These are phyloP conservation scores for Berberis vulgaris DNA, from an alignment of 164 flowering plant species.

Conservation along the genomic window DNA sequence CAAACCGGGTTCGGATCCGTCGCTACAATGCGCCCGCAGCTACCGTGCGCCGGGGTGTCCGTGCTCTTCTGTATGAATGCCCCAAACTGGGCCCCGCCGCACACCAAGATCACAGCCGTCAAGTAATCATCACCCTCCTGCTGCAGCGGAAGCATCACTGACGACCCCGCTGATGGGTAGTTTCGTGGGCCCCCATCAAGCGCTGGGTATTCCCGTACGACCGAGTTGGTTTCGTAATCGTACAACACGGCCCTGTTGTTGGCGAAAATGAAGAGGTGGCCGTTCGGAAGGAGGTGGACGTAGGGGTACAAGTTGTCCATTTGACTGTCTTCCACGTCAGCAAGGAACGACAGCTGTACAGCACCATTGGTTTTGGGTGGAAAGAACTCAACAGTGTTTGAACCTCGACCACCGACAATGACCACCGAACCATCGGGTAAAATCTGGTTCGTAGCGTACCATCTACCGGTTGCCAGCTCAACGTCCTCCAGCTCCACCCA, in stretches of 20 bases:
- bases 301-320: slow-evolving; percentile 83
- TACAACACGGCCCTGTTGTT: slow-evolving; percentile 53
- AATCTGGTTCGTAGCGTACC: slow-evolving; percentile 48
- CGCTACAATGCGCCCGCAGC: slow-evolving; percentile 75
- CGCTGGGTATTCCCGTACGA: slow-evolving; percentile 40
- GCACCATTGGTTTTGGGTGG: slow-evolving; percentile 42
- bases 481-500: slow-evolving; percentile 33
- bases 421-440: slow-evolving; percentile 38
- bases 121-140: slow-evolving; percentile 29
- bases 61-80: slow-evolving; percentile 42
- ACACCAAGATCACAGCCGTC: slow-evolving; percentile 59
- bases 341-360: slow-evolving; percentile 46
- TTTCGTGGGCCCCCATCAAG: slow-evolving; percentile 69
- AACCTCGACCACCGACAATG: slow-evolving; percentile 32
- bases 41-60: slow-evolving; percentile 63
- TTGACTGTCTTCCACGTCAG: slow-evolving; percentile 45
- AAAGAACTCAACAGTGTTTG: slow-evolving; percentile 45
- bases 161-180: slow-evolving; percentile 87
- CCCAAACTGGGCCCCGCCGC: slow-evolving; percentile 82
- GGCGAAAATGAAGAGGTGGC: slow-evolving; percentile 75
- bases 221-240: slow-evolving; percentile 26
- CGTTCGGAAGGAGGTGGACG: slow-evolving; percentile 77
- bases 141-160: slow-evolving; percentile 58
- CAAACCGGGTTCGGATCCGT: slow-evolving; percentile 51
- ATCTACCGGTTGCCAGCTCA: slow-evolving; percentile 18